Evolutionary conservation across 2,329 filamentous ascomycete genomes (phyloP), one percentile per base, ranked within the genome.

Genomic region (Emergomyces africanus): DNA sequence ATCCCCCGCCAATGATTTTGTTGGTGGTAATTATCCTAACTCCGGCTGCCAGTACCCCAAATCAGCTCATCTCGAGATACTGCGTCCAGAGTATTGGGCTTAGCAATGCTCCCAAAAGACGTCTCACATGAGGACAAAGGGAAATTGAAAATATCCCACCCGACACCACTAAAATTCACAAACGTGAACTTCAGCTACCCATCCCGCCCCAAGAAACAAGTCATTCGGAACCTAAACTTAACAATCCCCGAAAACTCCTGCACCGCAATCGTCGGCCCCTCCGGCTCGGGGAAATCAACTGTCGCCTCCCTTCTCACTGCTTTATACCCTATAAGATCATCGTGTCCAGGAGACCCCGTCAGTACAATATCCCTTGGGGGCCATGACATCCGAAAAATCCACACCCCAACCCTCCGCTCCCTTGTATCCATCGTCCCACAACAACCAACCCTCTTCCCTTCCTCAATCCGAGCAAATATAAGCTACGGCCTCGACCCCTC

Each of bases 251-350:
- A 80, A 0, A 84, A 85, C 25, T 83, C 81, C 3, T 88, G 83
- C 64, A 85, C 85, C 0, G 90, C 89, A 2, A 83, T 97, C 23
- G 90, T 95, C 1, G 91, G 92, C 0, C 75, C 82, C 0, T 96
- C 90, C 0, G 92, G 94, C 0, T 89, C 87, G n/a, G 92, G 94
- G 0, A 97, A 99, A 74, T 91, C 87, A 15, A 96, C 92, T 0
- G 79, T 96, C 41, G 80, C 87, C 0, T 82, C 87, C 0, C 75
- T 97, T 0, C 77, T 97, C 0, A 74, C 95, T 3, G 83, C 86
- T 0, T 77, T 96, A 0, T 90, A 94, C 6, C 70, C 77, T 57
- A 64, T 71, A 1, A 65, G 67, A 2, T 57, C 65, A 1, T 66
- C n/a, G n/a, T n/a, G n/a, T 68, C n/a, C 56, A 54, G 33, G 56